Conservation (phyloP, 2,329 filamentous ascomycete species). For the Colletotrichum navitas region DNA sequence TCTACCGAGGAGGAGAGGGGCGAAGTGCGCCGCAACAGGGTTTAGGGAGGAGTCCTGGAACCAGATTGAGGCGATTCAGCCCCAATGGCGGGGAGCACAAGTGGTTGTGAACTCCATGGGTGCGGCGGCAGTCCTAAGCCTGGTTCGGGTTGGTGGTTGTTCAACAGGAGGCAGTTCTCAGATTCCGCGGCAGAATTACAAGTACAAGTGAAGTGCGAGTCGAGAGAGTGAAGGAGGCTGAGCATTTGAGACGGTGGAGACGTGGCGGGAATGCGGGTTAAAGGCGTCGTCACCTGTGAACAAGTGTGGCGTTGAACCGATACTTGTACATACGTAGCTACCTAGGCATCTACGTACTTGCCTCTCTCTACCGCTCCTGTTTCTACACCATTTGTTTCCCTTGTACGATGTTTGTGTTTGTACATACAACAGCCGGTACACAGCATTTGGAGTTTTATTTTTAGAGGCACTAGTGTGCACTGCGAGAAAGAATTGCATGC, state of each 20-base stretch:
- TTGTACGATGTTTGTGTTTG: too few relatives aligned
- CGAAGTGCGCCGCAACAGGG: slow-evolving; percentile 30
- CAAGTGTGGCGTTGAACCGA: slow-evolving; percentile 33
- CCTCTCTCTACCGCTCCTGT: not conserved
- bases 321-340: not conserved
- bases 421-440: not conserved
- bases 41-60: slow-evolving; percentile 12
- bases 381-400: not conserved
- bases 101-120: not conserved
- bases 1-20: not conserved
- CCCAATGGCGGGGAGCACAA: slow-evolving; percentile 26
- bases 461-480: slow-evolving; percentile 15
- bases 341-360: not conserved
- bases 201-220: not conserved
- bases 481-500: not conserved
- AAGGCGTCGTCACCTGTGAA: slow-evolving; percentile 37
- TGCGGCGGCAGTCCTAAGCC: not conserved
- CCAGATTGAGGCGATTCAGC: slow-evolving; percentile 36
- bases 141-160: slow-evolving; percentile 16
- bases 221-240: slow-evolving; percentile 35
- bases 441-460: slow-evolving; percentile 27
- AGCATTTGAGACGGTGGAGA: slow-evolving; percentile 24
- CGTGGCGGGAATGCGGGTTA: not conserved
- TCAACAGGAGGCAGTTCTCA: slow-evolving; percentile 12
- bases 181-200: slow-evolving; percentile 8